Base-by-base conservation (phyloP, 495 filamentous ascomycete genomes). In the Durotheca rogersii region DNA sequence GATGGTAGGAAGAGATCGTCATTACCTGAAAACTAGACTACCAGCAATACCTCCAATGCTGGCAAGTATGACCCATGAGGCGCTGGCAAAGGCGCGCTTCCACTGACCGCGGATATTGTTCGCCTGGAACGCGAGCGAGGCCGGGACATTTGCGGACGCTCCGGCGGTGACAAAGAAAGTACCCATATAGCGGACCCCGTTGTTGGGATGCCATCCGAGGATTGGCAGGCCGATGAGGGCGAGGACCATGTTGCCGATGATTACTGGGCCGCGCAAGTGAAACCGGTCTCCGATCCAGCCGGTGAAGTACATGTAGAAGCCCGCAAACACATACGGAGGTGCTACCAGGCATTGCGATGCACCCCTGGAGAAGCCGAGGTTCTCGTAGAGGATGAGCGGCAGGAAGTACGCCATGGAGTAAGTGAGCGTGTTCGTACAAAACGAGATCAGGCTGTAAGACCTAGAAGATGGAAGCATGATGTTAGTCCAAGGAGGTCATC, bases 51-150 rank as follows among this genome's bases (percentile, higher is more conserved):
- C 82, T 15, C 83, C 83, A 39, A 85, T 68, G 14, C 76, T 79
- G 7, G 80, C 81, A 27, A 74, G 65, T 4, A 73, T 76, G 1
- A 78, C 78, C 11, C 82, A 70, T 0, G 74, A 78, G 0, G 82
- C 81, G 23, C 76, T 80, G 37, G 68, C 72, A 18, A 86, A 74
- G 0, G 82, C 83, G 9, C 82, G 75, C 36, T 80, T 84, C 82
- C 81, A 85, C 54, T 86, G 82, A 1, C 82, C 82, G 20, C 79
- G 79, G 56, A 85, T 73, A 50, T 86, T 86, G 62, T 84, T 85
- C 6, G 80, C 76, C 60, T 67, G 66, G 49, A 79, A 85, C 0
- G 81, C 74, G 60, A 85, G 53, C 12, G 70, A 50, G 10, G 50
- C 62, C 2, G 77, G 82, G 25, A 81, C 72, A 47, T 82, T 84